Evolutionary conservation across 306 rosid species (phyloP).

Genomic region (Leucaena leucocephala): DNA sequence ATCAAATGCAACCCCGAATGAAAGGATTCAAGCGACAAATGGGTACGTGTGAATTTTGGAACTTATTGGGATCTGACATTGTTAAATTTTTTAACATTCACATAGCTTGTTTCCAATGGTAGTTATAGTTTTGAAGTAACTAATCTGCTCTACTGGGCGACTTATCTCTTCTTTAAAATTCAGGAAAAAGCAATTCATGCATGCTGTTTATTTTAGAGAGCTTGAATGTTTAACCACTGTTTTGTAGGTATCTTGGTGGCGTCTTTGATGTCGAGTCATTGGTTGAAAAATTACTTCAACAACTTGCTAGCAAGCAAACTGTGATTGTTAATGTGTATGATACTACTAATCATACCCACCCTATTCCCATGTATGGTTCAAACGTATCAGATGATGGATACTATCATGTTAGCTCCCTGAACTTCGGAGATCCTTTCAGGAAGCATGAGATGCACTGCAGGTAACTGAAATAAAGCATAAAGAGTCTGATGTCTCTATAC

Average conservation of each 20-base stretch:
- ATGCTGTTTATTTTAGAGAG: background rate
- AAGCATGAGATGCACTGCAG: slow-evolving; percentile 99
- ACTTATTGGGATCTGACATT: slow-evolving; percentile 15
- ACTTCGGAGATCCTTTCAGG: slow-evolving; percentile 93
- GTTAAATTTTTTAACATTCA: slow-evolving; percentile 10
- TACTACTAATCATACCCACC: slow-evolving; percentile 75
- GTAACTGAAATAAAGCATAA: slow-evolving; percentile 42
- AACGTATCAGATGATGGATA: slow-evolving; percentile 66
- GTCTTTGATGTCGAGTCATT: slow-evolving; percentile 91
- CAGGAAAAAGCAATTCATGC: background rate
- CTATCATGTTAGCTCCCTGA: slow-evolving; percentile 68
- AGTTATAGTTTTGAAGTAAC: slow-evolving; percentile 12
- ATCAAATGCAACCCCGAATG: slow-evolving; percentile 86
- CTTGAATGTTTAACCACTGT: slow-evolving; percentile 23
- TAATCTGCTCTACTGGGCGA: background rate
- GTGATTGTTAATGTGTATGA: slow-evolving; percentile 92
- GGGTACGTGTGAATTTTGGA: slow-evolving; percentile 58
- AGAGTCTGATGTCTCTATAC: slow-evolving; percentile 6
- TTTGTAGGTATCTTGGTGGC: slow-evolving; percentile 94
- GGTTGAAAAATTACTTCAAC: slow-evolving; percentile 95
- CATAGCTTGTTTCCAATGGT: slow-evolving; percentile 6
- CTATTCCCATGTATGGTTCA: slow-evolving; percentile 92
- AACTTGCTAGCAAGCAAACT: slow-evolving; percentile 95
- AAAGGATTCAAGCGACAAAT: slow-evolving; percentile 88
- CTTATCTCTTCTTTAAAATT: background rate